Percentiles rank a stretch among this genome's conserved stretches.
Evolutionary conservation across 2,329 filamentous ascomycete genomes (phyloP).

Genomic region (Metarhizium guizhouense): DNA sequence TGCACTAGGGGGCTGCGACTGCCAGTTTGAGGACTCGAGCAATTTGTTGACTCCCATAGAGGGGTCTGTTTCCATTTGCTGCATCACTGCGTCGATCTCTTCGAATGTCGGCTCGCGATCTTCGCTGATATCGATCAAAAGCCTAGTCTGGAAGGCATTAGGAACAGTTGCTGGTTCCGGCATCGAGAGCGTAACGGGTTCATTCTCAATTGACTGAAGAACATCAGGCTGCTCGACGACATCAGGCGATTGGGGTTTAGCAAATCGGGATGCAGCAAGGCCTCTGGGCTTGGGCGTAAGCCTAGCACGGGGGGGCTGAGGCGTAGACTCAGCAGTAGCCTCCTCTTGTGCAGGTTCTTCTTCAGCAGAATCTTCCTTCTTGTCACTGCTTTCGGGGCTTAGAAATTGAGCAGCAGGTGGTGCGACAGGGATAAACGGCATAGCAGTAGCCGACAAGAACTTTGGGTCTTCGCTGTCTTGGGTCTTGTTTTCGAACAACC

Average conservation of each 20-base stretch:
- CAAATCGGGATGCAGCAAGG: constrained; percentile 36
- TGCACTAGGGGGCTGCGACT: constrained; percentile 14
- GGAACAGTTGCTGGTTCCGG: background rate
- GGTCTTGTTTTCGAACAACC: constrained; percentile 36
- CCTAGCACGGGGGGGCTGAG: constrained; percentile 20
- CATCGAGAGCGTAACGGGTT: constrained; percentile 1
- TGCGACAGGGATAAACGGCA: constrained; percentile 51
- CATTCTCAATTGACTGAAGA: constrained; percentile 21
- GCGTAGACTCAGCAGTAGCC: constrained; percentile 7
- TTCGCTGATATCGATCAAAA: constrained; percentile 3
- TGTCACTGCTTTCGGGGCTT: constrained; percentile 1
- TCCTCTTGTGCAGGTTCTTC: background rate
- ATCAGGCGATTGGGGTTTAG: constrained; percentile 26
- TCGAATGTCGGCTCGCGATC: constrained; percentile 52
- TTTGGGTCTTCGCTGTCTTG: constrained; percentile 33
- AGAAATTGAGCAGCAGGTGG: constrained; percentile 14
- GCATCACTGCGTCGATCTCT: constrained; percentile 90
- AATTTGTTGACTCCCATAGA: constrained; percentile 65
- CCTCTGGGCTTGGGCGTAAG: constrained; percentile 27
- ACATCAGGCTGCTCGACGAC: constrained; percentile 18
- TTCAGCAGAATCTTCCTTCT: background rate
- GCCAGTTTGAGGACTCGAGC: constrained; percentile 36
- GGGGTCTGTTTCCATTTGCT: constrained; percentile 65
- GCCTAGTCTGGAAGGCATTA: background rate
- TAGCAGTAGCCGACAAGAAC: constrained; percentile 57